Conservation (phyloP, 2,329 filamentous ascomycete genomes). For the Aspergillus sp. region DNA sequence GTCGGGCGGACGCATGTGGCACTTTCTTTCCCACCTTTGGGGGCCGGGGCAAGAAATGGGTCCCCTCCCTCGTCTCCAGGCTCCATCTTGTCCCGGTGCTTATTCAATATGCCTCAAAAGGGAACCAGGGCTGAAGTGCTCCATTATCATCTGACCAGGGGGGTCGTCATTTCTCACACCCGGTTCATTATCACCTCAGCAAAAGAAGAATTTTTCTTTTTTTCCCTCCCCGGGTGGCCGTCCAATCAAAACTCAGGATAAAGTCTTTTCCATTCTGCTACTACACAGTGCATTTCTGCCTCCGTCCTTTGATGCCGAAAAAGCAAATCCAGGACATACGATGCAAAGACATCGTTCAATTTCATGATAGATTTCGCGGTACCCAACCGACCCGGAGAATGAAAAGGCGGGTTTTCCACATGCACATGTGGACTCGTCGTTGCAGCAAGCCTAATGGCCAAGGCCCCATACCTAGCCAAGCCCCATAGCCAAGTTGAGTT, state of each 20-base stretch:
- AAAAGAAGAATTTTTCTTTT: too few species aligned
- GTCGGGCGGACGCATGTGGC: not conserved
- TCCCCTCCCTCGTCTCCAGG: not conserved
- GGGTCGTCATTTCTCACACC: not conserved
- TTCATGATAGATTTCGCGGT: not conserved
- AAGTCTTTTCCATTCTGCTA: not conserved
- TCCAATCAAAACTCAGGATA: not conserved
- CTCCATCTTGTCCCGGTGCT: not conserved
- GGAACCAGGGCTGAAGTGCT: not conserved
- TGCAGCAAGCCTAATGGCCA: not conserved
- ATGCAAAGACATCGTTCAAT: not conserved
- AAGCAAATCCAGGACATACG: not conserved
- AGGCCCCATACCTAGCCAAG: not conserved
- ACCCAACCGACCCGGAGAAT: not conserved
- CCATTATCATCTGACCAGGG: not conserved
- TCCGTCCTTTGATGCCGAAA: not conserved
- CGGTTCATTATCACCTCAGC: not conserved
- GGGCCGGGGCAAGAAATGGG: not conserved
- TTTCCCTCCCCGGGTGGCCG: not conserved
- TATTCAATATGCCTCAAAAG: not conserved
- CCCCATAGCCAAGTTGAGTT: not conserved
- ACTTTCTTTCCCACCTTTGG: not conserved
- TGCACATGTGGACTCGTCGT: not conserved
- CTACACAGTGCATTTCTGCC: not conserved
- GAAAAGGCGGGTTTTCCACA: not conserved